Conservation (phyloP, 148 eudicot species). For the Amaranthus cruentus region DNA sequence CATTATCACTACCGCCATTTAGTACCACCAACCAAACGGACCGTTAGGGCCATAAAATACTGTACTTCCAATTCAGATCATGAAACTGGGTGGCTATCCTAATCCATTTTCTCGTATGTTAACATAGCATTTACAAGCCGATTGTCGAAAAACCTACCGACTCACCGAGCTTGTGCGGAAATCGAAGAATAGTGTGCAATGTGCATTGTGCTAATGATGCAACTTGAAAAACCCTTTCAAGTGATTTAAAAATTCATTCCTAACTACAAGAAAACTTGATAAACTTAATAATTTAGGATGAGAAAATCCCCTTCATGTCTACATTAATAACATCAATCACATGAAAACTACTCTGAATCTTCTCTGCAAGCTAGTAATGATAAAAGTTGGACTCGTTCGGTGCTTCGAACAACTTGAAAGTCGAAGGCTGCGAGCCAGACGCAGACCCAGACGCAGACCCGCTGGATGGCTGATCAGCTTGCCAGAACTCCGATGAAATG, state of each 20-base stretch:
- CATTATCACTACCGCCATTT: too few relatives aligned
- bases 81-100: too few relatives aligned
- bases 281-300: conserved; percentile 11
- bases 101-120: too few relatives aligned
- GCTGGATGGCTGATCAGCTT: conserved; percentile 27
- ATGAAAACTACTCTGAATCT: neutral
- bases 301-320: neutral
- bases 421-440: conserved; percentile 23
- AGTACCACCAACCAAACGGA: too few relatives aligned
- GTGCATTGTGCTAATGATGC: too few relatives aligned
- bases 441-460: neutral
- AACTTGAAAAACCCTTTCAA: too few relatives aligned
- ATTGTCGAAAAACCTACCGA: too few relatives aligned
- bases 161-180: too few relatives aligned
- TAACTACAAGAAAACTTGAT: conserved; percentile 13
- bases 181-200: too few relatives aligned
- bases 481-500: conserved; percentile 49
- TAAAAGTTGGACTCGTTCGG: conserved; percentile 49
- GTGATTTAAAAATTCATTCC: neutral
- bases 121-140: too few relatives aligned
- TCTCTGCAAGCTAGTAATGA: conserved; percentile 19
- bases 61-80: too few relatives aligned
- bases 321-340: neutral
- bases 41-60: too few relatives aligned
- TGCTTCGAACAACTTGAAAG: conserved; percentile 50